Conservation (phyloP, 306 rosid genomes). For the Cicer yamashitae region DNA sequence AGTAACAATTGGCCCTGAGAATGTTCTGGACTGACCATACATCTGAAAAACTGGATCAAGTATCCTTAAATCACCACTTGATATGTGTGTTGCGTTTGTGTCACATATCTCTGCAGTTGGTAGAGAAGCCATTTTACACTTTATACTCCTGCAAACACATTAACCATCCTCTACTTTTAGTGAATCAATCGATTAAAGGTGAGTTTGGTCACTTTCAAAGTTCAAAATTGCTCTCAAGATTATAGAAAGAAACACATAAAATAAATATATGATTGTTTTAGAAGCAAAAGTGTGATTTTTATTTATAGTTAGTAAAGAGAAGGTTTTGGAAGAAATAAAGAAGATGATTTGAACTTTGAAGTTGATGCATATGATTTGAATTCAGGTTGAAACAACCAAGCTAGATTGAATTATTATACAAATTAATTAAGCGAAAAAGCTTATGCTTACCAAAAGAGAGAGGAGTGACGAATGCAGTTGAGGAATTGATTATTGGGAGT, state of each 20-base stretch:
- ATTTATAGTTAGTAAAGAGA: background rate
- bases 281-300: background rate
- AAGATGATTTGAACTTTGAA: background rate
- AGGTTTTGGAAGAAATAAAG: background rate
- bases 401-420: background rate
- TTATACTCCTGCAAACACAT: constrained; percentile 26
- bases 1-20: constrained; percentile 66
- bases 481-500: background rate
- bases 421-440: background rate
- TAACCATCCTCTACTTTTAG: background rate
- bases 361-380: background rate
- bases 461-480: background rate
- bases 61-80: constrained; percentile 51
- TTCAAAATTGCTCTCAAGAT: background rate
- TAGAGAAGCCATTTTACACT: constrained; percentile 36
- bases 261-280: background rate
- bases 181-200: background rate
- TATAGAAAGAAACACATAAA: background rate
- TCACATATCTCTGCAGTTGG: constrained; percentile 58
- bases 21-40: constrained; percentile 61
- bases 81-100: constrained; percentile 44
- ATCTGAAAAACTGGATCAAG: constrained; percentile 57
- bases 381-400: background rate
- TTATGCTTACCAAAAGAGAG: constrained; percentile 33
- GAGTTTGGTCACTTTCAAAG: no score